Conservation (phyloP, 345 rosid species). For the Gossypium bickii region DNA sequence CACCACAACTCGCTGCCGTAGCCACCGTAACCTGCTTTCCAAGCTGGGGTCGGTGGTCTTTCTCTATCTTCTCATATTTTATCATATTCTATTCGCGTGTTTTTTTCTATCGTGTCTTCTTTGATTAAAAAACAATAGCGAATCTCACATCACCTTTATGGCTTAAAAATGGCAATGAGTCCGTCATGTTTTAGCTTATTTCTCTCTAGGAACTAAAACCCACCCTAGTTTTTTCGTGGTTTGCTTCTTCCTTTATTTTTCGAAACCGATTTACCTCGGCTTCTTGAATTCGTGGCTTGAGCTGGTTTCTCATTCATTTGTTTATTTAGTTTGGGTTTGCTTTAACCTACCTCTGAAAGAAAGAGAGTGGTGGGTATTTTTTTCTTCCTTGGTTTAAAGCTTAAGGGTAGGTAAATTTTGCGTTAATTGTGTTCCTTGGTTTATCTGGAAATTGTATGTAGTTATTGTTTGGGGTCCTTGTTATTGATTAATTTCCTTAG, state of each 20-base stretch:
- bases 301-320: background rate
- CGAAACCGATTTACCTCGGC: too few relatives aligned
- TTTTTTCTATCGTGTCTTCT: background rate
- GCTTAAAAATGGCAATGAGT: background rate
- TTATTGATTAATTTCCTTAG: background rate
- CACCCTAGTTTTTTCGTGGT: background rate
- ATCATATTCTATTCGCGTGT: background rate
- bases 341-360: background rate
- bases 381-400: background rate
- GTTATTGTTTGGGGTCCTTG: background rate
- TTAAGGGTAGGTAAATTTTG: background rate
- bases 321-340: background rate
- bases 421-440: background rate
- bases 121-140: background rate
- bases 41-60: background rate
- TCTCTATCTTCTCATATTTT: background rate
- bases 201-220: background rate
- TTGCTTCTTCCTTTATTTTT: background rate
- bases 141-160: constrained; percentile 2
- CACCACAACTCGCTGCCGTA: background rate
- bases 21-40: background rate
- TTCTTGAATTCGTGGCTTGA: background rate
- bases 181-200: background rate
- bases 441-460: background rate
- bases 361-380: background rate